Conservation (phyloP, 163 green algal species). For the Scenedesmus sp. region DNA sequence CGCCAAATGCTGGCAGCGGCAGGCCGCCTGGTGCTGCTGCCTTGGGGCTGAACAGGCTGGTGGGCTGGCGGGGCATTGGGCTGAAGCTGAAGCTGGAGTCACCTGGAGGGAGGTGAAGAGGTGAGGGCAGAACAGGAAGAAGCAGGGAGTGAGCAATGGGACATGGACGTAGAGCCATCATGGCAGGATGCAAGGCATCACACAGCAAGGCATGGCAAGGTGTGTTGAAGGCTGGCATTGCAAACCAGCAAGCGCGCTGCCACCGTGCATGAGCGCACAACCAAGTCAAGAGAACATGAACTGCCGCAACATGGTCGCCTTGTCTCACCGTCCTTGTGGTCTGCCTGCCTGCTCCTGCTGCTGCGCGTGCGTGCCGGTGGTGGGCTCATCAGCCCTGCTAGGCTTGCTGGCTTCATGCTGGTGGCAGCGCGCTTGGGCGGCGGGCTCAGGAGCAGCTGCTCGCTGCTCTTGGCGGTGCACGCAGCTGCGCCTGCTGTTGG, state of each 20-base stretch:
- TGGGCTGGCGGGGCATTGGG: conserved; percentile 8
- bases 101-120: background rate
- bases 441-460: conserved; percentile 28
- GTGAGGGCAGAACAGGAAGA: background rate
- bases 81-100: conserved; percentile 43
- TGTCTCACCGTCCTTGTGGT: conserved; percentile 1
- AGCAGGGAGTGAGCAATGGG: background rate
- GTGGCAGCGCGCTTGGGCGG: conserved; percentile 19
- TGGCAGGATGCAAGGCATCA: no score
- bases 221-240: background rate
- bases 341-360: conserved; percentile 6
- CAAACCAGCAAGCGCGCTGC: background rate
- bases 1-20: background rate
- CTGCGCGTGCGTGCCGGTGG: conserved; percentile 19
- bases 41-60: background rate
- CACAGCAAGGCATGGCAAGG: no score
- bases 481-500: conserved; percentile 1
- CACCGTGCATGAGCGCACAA: no score
- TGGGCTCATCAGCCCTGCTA: conserved; percentile 35
- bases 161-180: no score
- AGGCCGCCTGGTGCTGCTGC: background rate
- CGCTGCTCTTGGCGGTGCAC: background rate
- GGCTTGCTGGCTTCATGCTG: background rate
- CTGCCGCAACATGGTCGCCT: background rate
- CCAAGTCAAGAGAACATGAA: no score